phyloP scores from a whole-genome alignment of 2,329 filamentous ascomycete species.

The Myotisia sp. region DNA sequence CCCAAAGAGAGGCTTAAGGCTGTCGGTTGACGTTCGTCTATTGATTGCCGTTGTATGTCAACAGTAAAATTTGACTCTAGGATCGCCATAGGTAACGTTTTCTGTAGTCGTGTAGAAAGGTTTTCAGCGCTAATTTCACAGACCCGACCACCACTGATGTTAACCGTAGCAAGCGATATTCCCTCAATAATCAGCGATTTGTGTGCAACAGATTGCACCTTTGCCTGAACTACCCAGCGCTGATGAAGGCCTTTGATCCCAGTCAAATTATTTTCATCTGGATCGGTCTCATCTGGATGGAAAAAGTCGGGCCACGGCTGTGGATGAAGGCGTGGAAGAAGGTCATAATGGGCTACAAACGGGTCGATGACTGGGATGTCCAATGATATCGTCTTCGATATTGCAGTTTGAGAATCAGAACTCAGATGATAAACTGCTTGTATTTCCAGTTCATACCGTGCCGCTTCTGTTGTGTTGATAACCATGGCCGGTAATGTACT shows the following conservation, averaged over 20 bases:
- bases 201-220: conserved; percentile 59
- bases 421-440: conserved; percentile 64
- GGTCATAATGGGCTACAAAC: conserved; percentile 84
- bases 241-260: conserved; percentile 55
- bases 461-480: conserved; percentile 38
- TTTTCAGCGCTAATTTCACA: conserved; percentile 32
- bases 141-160: conserved; percentile 47
- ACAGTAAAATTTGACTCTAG: conserved; percentile 60
- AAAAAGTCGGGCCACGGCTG: conserved; percentile 84
- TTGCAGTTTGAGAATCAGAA: conserved; percentile 65
- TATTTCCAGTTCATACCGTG: conserved; percentile 55
- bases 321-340: conserved; percentile 62
- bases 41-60: conserved; percentile 56
- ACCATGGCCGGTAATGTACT: conserved; percentile 30
- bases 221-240: conserved; percentile 63
- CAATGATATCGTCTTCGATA: conserved; percentile 57
- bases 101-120: conserved; percentile 14
- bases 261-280: conserved; percentile 14
- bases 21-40: conserved; percentile 69
- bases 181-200: conserved; percentile 49
- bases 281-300: conserved; percentile 35
- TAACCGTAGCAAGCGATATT: conserved; percentile 48
- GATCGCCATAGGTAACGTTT: conserved; percentile 52
- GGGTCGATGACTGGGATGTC: conserved; percentile 63
- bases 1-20: conserved; percentile 60